Conservation (phyloP, 441 rosid species). For the Gossypium gossypioides region DNA sequence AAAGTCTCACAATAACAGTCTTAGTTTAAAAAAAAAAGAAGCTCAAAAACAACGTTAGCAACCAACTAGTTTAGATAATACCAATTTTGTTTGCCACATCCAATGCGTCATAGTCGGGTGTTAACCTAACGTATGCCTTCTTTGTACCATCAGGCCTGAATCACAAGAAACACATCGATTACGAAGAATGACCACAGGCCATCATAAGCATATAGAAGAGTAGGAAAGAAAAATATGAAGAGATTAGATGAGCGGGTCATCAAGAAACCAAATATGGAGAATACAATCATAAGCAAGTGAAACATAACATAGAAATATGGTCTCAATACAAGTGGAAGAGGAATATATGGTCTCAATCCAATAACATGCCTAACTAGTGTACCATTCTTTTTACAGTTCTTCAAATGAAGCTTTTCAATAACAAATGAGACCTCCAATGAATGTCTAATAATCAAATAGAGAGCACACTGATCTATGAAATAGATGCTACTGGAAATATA, state of each 20-base stretch:
- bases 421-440: not conserved
- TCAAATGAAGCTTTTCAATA: not conserved
- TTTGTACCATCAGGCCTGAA: slow-evolving; percentile 92
- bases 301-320: not conserved
- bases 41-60: not conserved
- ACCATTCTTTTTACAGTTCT: not conserved
- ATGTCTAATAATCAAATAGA: not conserved
- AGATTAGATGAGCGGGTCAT: not conserved
- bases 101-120: slow-evolving; percentile 79
- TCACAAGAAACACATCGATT: not conserved
- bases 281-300: not conserved
- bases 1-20: slow-evolving; percentile 12
- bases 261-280: not conserved
- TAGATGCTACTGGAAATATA: not conserved
- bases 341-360: not conserved
- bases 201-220: not conserved
- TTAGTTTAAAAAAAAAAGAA: too few relatives aligned
- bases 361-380: too few relatives aligned
- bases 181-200: not conserved
- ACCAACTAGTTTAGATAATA: slow-evolving; percentile 41
- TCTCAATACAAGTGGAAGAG: not conserved
- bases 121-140: slow-evolving; percentile 86
- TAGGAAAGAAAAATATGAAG: not conserved
- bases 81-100: slow-evolving; percentile 96
- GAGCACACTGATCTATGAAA: not conserved